A percentile compares a stretch with the other conserved stretches of the same genome.
These are phyloP conservation scores for Mesotaenium endlicherianum DNA, from an alignment of 139 green algal species.

Conservation along the genomic window DNA sequence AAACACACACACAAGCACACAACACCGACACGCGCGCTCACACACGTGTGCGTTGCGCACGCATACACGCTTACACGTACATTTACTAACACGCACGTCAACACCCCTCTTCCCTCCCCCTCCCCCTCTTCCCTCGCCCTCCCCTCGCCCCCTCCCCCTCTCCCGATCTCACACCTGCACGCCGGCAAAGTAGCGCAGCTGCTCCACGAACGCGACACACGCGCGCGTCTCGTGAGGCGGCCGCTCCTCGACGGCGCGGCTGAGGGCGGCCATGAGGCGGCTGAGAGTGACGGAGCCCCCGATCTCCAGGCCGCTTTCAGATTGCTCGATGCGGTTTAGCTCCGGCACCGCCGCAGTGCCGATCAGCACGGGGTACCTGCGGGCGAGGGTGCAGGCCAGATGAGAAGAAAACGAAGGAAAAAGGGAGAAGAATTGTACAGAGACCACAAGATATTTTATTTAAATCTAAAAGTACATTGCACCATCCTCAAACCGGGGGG, in stretches of 20 bases:
- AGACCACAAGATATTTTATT: no score
- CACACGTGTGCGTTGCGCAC: no score
- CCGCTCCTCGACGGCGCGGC: conserved; percentile 35
- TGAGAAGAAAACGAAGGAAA: no score
- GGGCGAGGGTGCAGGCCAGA: no score
- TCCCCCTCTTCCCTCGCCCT: conserved; percentile 72
- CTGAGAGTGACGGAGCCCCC: conserved; percentile 73
- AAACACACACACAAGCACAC: not conserved
- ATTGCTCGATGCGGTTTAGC: conserved; percentile 62
- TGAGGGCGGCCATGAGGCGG: conserved; percentile 60
- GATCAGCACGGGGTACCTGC: conserved; percentile 75
- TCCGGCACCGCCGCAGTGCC: conserved; percentile 75
- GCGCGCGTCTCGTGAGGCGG: conserved; percentile 42
- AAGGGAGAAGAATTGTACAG: not conserved
- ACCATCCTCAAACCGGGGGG: no score
- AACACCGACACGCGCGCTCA: no score
- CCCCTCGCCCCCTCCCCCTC: no score
- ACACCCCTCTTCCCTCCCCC: conserved; percentile 69
- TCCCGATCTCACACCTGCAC: conserved; percentile 11
- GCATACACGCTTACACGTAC: no score
- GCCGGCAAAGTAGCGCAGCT: conserved; percentile 87
- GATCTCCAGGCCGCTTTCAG: conserved; percentile 63
- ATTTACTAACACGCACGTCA: no score
- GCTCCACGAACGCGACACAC: conserved; percentile 70
- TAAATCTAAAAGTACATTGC: no score